These are phyloP conservation scores for Xanthoparmelia taractica DNA, from an alignment of 495 filamentous ascomycete species.

Conservation along the genomic window DNA sequence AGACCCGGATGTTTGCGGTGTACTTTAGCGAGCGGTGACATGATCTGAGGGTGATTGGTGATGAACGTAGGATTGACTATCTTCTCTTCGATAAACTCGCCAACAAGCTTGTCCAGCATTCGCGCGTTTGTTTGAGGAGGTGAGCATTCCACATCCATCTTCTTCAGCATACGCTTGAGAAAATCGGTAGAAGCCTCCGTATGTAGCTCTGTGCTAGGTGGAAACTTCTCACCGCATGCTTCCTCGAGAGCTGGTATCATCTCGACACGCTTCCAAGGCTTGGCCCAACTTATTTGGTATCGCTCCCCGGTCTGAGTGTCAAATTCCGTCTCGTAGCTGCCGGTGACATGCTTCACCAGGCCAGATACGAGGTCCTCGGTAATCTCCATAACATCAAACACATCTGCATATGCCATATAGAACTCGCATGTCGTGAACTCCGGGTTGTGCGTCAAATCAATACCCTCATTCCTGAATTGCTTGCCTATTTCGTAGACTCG, in stretches of 20 bases:
- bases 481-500: slow-evolving; percentile 89
- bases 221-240: slow-evolving; percentile 87
- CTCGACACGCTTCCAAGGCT: slow-evolving; percentile 85
- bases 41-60: slow-evolving; percentile 87
- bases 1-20: slow-evolving; percentile 74
- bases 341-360: slow-evolving; percentile 86
- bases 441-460: slow-evolving; percentile 96
- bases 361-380: slow-evolving; percentile 91
- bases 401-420: slow-evolving; percentile 91
- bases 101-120: slow-evolving; percentile 95
- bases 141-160: slow-evolving; percentile 82
- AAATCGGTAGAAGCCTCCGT: slow-evolving; percentile 81
- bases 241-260: slow-evolving; percentile 96
- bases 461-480: slow-evolving; percentile 90
- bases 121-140: slow-evolving; percentile 89
- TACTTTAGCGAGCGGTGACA: slow-evolving; percentile 96
- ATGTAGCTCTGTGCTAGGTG: slow-evolving; percentile 79
- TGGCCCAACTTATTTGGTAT: slow-evolving; percentile 90
- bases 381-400: slow-evolving; percentile 84
- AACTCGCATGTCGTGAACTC: slow-evolving; percentile 98
- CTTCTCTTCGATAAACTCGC: slow-evolving; percentile 89
- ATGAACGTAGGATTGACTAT: slow-evolving; percentile 97
- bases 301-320: slow-evolving; percentile 72
- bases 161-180: slow-evolving; percentile 74
- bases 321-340: slow-evolving; percentile 75